Evolutionary conservation across 2,329 filamentous ascomycete species (phyloP).

Genomic region (Fusarium sp.): DNA sequence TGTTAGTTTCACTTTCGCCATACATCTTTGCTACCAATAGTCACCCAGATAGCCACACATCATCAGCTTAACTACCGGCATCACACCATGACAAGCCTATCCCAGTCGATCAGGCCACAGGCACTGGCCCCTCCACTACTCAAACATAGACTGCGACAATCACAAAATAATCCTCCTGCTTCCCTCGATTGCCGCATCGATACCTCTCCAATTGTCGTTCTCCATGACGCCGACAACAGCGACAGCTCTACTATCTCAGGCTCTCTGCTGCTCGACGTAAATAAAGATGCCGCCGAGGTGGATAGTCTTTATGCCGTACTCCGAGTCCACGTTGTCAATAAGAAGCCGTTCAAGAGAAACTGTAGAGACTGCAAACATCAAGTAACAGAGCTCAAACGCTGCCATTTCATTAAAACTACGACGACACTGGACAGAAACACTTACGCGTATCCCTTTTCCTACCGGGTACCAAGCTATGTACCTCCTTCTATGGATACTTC

Average conservation of each 20-base stretch:
- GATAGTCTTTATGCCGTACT: constrained; percentile 23
- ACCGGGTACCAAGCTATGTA: constrained; percentile 83
- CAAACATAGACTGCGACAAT: not conserved
- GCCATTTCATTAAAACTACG: constrained; percentile 17
- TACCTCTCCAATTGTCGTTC: constrained; percentile 16
- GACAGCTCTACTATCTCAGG: constrained; percentile 19
- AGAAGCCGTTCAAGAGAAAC: constrained; percentile 29
- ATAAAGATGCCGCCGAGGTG: constrained; percentile 8
- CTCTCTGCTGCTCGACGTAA: constrained; percentile 1
- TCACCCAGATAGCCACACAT: not conserved
- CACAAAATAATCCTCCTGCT: not conserved
- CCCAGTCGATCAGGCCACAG: constrained; percentile 20
- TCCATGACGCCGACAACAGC: not conserved
- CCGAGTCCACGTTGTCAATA: constrained; percentile 6
- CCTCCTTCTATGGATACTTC: constrained; percentile 82
- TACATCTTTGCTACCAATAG: not conserved
- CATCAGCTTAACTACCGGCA: not conserved
- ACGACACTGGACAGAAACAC: not conserved
- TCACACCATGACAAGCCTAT: constrained; percentile 21
- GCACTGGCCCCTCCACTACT: not conserved
- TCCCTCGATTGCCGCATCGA: constrained; percentile 25
- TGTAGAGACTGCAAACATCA: constrained; percentile 38
- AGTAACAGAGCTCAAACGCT: constrained; percentile 30
- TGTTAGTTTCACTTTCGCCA: too few species aligned
- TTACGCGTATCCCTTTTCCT: constrained; percentile 82